Evolutionary conservation across 345 rosid species (phyloP), one percentile per base, ranked within the genome.

Genomic region (Litchi chinensis): DNA sequence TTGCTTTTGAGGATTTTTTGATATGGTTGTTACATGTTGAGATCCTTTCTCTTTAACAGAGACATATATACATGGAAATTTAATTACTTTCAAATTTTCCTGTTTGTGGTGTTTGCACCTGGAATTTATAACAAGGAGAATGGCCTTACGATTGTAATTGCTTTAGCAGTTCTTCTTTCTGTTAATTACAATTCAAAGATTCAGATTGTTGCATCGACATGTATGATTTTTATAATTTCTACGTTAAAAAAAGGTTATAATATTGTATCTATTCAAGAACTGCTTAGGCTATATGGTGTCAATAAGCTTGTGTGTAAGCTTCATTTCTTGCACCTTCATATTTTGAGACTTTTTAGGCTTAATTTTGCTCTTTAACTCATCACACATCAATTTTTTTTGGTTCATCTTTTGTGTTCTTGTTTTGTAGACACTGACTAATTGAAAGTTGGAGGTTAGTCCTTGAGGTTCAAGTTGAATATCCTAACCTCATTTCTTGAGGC

Each of bases 291-390:
- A 16, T 54, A 54, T 54, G 16, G 59, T 54, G 59, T 54, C n/a
- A 54, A 54, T 15, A 54, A 54, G 59, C n/a, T 54, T 54, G 59
- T 8, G 43, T 63, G 32, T 74, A 46, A 64, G 52, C 57, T 24
- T 64, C 41, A 62, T 74, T 43, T 63, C 26, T 44, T 24, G 43
- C 43, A 41, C 57, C 77, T 63, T 44, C 59, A 43, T 59, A 40
- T 60, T 73, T 62, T 2, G 10, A 44, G 40, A 40, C n/a, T 54
- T 63, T 54, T 16, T 41, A 60, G 32, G 63, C 16, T 2, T 62
- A 60, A 13, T 0, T 8, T 41, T 22, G 68, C 18, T 24, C 28
- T 32, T 32, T 24, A 15, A 9, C 56, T 22, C 41, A 44, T 74
- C 28, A 74, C 41, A 63, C 56, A 56, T 37, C 48, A n/a, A 66